Evolutionary conservation across 805 yeast genomes (phyloP).

Genomic region (Torulaspora franciscae): DNA sequence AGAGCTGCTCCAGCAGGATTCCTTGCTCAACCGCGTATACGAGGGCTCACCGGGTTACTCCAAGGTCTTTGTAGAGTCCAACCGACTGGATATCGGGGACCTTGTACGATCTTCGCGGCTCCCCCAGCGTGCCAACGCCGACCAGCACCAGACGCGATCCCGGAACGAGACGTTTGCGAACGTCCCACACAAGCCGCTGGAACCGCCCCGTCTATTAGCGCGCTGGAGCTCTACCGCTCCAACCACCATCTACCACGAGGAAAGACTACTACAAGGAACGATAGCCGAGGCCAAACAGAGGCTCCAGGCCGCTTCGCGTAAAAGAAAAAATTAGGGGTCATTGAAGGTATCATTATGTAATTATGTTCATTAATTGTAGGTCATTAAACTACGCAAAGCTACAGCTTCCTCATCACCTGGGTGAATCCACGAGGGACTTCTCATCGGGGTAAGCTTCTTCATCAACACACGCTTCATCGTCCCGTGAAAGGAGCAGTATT

Average conservation of each 20-base stretch:
- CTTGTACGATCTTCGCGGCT: constrained; percentile 19
- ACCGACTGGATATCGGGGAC: constrained; percentile 31
- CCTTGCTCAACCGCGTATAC: constrained; percentile 16
- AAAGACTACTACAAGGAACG: constrained; percentile 6
- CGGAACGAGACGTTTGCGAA: constrained; percentile 8
- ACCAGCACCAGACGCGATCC: constrained; percentile 6
- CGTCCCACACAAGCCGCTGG: constrained; percentile 1
- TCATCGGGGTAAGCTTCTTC: constrained; percentile 6
- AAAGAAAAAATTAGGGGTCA: background rate
- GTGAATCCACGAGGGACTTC: no score
- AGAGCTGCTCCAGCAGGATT: constrained; percentile 15
- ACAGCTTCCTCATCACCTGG: no score
- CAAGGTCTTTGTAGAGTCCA: constrained; percentile 25
- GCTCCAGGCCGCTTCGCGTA: constrained; percentile 2
- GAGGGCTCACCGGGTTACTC: constrained; percentile 33
- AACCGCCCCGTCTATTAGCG: constrained; percentile 19
- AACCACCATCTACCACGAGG: constrained; percentile 12
- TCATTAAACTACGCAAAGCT: background rate
- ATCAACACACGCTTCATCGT: constrained; percentile 1
- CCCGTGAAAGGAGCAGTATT: constrained; percentile 9
- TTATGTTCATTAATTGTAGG: background rate
- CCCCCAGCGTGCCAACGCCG: constrained; percentile 31
- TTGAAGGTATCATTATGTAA: constrained; percentile 1
- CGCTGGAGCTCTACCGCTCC: constrained; percentile 19
- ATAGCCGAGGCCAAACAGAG: constrained; percentile 10